Percentiles rank a stretch among this genome's conserved stretches.
Conservation (phyloP, 2,329 filamentous ascomycete genomes). For the Lasiodiplodia hormozganensis region DNA sequence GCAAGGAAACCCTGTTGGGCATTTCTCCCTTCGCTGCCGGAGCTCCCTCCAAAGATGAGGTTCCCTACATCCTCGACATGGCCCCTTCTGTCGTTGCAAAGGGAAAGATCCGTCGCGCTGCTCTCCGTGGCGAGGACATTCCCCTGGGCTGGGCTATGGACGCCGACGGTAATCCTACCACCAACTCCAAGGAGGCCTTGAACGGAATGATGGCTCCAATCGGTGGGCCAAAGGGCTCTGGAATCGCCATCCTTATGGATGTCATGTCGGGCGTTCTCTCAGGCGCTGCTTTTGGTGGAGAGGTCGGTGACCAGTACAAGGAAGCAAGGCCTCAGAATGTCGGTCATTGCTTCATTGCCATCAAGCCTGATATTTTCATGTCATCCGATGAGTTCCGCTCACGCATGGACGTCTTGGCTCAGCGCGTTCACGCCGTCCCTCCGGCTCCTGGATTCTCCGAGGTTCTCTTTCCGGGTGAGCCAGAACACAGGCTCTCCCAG, state of each 20-base stretch:
- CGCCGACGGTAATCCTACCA: slow-evolving; percentile 34
- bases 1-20: slow-evolving; percentile 29
- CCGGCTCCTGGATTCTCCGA: not conserved
- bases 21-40: slow-evolving; percentile 32
- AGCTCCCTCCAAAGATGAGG: slow-evolving; percentile 21
- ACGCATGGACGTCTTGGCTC: slow-evolving; percentile 13
- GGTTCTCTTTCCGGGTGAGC: too few relatives aligned
- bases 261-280: slow-evolving; percentile 6
- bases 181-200: slow-evolving; percentile 34
- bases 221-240: slow-evolving; percentile 33
- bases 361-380: slow-evolving; percentile 17
- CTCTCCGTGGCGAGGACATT: slow-evolving; percentile 36
- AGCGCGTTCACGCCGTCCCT: slow-evolving; percentile 4
- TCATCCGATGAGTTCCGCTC: not conserved
- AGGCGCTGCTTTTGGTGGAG: slow-evolving; percentile 13
- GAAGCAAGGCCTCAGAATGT: slow-evolving; percentile 17
- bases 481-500: too few relatives aligned
- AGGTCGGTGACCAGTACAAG: slow-evolving; percentile 20
- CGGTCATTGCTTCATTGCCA: slow-evolving; percentile 20
- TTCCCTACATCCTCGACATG: slow-evolving; percentile 38
- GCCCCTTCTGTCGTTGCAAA: slow-evolving; percentile 35
- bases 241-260: slow-evolving; percentile 31
- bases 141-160: slow-evolving; percentile 37
- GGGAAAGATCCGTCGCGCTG: slow-evolving; percentile 38
- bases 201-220: slow-evolving; percentile 35